These are phyloP conservation scores for Bremia lactucae DNA, from an alignment of 352 stramenopile genomes.

Conservation along the genomic window DNA sequence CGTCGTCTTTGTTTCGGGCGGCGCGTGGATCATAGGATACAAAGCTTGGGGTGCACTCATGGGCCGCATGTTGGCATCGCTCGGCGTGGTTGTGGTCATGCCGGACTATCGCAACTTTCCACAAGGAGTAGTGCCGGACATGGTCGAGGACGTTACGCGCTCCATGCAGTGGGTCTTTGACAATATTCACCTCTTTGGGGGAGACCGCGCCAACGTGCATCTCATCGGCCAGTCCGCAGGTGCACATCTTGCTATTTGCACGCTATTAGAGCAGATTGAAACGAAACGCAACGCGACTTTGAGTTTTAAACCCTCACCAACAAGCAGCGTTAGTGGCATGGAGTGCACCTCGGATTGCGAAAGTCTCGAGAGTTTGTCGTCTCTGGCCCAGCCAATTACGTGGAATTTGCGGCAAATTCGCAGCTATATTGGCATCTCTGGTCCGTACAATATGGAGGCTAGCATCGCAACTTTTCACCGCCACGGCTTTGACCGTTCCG, in stretches of 20 bases:
- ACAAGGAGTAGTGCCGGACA: constrained; percentile 74
- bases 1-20: constrained; percentile 85
- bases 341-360: constrained; percentile 27
- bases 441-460: constrained; percentile 78
- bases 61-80: constrained; percentile 55
- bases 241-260: constrained; percentile 74
- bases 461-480: constrained; percentile 70
- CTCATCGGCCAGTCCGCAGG: constrained; percentile 85
- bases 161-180: constrained; percentile 84
- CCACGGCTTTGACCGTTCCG: constrained; percentile 66
- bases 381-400: constrained; percentile 26
- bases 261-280: constrained; percentile 68
- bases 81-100: constrained; percentile 81
- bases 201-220: constrained; percentile 74
- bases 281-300: constrained; percentile 20
- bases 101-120: constrained; percentile 91
- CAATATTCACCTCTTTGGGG: constrained; percentile 78
- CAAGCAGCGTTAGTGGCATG: constrained; percentile 12
- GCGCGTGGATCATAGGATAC: constrained; percentile 90
- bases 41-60: constrained; percentile 87
- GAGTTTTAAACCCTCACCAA: constrained; percentile 5
- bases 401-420: constrained; percentile 59
- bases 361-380: constrained; percentile 21
- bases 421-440: constrained; percentile 82
- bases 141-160: constrained; percentile 81